Percentiles rank a stretch among this genome's conserved stretches.
These are phyloP conservation scores for Aureobasidium sp. DNA, from an alignment of 2,329 filamentous ascomycete genomes.

Conservation along the genomic window DNA sequence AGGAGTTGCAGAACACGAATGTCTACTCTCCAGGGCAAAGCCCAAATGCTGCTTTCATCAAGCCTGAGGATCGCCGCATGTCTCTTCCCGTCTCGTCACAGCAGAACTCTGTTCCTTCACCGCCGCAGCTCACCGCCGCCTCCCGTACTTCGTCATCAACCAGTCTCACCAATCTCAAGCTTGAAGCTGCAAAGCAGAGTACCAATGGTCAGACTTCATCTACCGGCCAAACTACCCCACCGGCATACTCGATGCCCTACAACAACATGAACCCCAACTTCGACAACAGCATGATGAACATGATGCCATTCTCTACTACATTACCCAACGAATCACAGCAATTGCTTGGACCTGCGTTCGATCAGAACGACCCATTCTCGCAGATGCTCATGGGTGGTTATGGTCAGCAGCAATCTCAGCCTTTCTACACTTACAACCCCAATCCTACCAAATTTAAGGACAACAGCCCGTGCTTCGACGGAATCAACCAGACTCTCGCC, in stretches of 20 bases:
- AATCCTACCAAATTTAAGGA: constrained; percentile 29
- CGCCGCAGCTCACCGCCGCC: constrained; percentile 21
- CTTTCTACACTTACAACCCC: constrained; percentile 41
- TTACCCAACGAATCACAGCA: constrained; percentile 49
- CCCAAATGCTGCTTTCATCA: constrained; percentile 14
- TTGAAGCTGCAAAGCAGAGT: constrained; percentile 17
- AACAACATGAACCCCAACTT: constrained; percentile 22
- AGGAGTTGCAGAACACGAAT: constrained; percentile 25
- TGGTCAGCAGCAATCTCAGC: constrained; percentile 33
- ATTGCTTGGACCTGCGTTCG: constrained; percentile 42
- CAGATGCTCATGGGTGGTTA: constrained; percentile 42
- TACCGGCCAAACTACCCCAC: constrained; percentile 15
- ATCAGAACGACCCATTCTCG: constrained; percentile 40
- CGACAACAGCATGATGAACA: constrained; percentile 28
- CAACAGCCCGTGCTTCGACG: constrained; percentile 25
- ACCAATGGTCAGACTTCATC: constrained; percentile 13
- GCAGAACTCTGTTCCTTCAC: constrained; percentile 19
- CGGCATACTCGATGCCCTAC: background rate
- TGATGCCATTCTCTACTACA: constrained; percentile 42
- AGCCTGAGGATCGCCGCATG: constrained; percentile 33
- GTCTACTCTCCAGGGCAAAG: constrained; percentile 17
- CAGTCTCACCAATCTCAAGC: constrained; percentile 22
- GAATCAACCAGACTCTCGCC: constrained; percentile 36
- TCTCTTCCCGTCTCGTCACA: constrained; percentile 34
- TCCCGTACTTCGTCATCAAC: constrained; percentile 23